A percentile compares a stretch with the other conserved stretches of the same genome.
Evolutionary conservation across 2,329 filamentous ascomycete genomes (phyloP).

Genomic region (Sarocladium oryzae): DNA sequence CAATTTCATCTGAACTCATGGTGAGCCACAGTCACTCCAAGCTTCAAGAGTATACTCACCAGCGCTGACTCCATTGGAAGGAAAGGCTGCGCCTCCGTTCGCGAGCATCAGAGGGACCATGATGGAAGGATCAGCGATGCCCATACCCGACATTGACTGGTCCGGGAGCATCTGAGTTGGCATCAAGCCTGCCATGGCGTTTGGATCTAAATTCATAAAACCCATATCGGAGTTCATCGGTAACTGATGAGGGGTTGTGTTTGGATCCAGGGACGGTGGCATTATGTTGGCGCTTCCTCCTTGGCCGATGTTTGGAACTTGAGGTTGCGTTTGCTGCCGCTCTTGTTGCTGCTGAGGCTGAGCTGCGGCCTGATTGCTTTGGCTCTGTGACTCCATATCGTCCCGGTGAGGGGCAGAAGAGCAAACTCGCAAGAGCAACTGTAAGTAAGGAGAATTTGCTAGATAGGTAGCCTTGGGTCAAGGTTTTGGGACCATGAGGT

Average conservation of each 20-base stretch:
- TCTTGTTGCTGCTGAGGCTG: conserved; percentile 15
- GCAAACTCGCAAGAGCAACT: not conserved
- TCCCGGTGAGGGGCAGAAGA: not conserved
- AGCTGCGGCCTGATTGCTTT: not conserved
- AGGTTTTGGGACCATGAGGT: too few relatives aligned
- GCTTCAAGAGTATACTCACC: conserved; percentile 19
- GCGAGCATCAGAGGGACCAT: conserved; percentile 25
- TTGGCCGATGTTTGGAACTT: not conserved
- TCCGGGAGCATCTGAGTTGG: conserved; percentile 17
- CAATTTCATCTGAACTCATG: conserved; percentile 72
- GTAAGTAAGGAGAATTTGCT: too few relatives aligned
- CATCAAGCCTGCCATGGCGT: conserved; percentile 19
- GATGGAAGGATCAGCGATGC: conserved; percentile 21
- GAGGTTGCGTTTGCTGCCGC: conserved; percentile 11
- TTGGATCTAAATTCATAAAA: conserved; percentile 18
- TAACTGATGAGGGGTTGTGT: conserved; percentile 9
- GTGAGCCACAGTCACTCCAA: not conserved
- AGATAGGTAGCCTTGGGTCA: too few relatives aligned
- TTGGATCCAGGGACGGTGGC: conserved; percentile 11
- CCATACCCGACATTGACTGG: conserved; percentile 18
- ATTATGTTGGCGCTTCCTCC: not conserved
- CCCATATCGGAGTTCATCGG: conserved; percentile 13
- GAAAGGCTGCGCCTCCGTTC: conserved; percentile 21
- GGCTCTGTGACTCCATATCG: conserved; percentile 6
- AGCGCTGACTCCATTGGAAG: conserved; percentile 24